phyloP scores from a whole-genome alignment of 495 filamentous ascomycete species.

The Penicillium salamii region DNA sequence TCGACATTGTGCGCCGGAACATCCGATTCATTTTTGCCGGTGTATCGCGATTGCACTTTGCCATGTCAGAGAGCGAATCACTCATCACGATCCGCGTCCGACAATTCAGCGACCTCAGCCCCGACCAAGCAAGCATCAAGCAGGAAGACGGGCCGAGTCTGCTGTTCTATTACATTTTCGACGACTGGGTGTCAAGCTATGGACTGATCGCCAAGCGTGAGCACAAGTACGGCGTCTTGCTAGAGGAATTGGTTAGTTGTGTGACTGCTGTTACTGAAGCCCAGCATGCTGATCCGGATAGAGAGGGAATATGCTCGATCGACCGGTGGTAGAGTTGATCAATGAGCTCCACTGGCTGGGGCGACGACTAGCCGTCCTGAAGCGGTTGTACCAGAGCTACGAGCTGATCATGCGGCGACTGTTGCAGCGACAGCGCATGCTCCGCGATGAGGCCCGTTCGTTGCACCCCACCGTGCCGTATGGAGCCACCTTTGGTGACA shows the following conservation, averaged over 20 bases:
- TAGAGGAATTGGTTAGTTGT: constrained; percentile 54
- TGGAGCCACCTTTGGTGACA: constrained; percentile 27
- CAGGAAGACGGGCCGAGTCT: constrained; percentile 67
- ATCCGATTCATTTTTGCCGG: constrained; percentile 68
- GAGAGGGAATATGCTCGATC: constrained; percentile 57
- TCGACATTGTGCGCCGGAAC: constrained; percentile 63
- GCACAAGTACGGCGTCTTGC: constrained; percentile 56
- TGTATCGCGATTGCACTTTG: constrained; percentile 52
- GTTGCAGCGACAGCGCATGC: constrained; percentile 51
- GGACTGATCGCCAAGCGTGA: constrained; percentile 58
- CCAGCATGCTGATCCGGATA: constrained; percentile 12
- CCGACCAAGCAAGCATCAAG: constrained; percentile 38
- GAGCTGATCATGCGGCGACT: constrained; percentile 73
- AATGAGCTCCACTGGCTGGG: constrained; percentile 71
- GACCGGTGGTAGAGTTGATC: constrained; percentile 60
- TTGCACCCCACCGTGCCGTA: constrained; percentile 19
- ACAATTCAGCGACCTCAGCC: constrained; percentile 30
- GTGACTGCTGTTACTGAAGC: neutral
- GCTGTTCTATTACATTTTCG: constrained; percentile 84
- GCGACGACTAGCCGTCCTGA: constrained; percentile 61
- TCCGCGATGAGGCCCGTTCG: constrained; percentile 36
- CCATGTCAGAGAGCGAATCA: constrained; percentile 42
- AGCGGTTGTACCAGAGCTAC: constrained; percentile 77
- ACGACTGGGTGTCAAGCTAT: constrained; percentile 77
- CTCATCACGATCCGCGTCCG: constrained; percentile 51